phyloP scores from a whole-genome alignment of 306 rosid species.

The Mucuna pruriens region DNA sequence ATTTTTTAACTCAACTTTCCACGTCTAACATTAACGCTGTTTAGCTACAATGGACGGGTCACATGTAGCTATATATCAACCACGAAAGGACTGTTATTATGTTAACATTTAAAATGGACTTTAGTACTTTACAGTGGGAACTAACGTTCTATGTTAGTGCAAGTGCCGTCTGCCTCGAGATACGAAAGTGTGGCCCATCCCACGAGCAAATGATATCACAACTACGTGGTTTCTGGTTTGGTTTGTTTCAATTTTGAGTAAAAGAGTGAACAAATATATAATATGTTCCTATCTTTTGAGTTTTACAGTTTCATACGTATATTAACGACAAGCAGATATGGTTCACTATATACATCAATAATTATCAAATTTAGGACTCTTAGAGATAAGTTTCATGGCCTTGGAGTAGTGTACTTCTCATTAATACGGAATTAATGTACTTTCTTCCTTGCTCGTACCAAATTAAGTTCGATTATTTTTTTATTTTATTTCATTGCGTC shows the following conservation, averaged over 20 bases:
- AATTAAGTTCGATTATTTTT: neutral
- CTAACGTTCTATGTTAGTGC: neutral
- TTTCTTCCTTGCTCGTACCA: neutral
- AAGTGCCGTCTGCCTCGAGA: neutral
- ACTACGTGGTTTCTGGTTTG: neutral
- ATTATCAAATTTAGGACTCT: neutral
- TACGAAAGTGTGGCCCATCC: neutral
- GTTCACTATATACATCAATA: neutral
- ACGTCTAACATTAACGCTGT: slow-evolving; percentile 10
- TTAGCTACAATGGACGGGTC: neutral
- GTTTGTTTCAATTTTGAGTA: neutral
- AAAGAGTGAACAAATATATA: neutral
- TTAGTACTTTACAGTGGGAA: neutral
- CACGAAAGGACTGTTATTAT: neutral
- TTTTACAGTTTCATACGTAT: neutral
- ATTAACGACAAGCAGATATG: neutral
- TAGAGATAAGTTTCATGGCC: neutral
- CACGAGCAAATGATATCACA: neutral
- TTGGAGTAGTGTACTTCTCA: neutral
- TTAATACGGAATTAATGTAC: neutral
- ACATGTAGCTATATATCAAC: neutral
- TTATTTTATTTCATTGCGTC: neutral
- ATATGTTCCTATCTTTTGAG: neutral
- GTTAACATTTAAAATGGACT: neutral
- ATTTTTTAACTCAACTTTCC: slow-evolving; percentile 1